Conservation (phyloP, 441 rosid species). For the Kokia cookei region DNA sequence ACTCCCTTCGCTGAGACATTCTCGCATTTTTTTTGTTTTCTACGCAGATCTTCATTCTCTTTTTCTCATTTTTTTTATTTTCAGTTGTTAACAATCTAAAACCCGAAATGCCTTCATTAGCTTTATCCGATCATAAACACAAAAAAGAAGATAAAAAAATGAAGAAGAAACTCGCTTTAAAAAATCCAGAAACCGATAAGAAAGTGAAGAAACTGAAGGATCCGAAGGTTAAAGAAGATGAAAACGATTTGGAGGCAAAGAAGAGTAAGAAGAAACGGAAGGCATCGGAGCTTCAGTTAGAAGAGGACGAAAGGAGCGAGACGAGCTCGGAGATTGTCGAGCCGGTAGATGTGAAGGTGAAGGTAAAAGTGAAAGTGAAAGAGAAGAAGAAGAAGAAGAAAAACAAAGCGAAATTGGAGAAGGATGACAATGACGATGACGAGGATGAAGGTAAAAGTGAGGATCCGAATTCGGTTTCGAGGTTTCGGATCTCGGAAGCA, state of each 20-base stretch:
- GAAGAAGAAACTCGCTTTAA: constrained; percentile 50
- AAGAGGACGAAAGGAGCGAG: constrained; percentile 55
- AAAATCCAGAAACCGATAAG: constrained; percentile 22
- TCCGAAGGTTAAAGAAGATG: constrained; percentile 24
- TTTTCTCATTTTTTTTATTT: background rate
- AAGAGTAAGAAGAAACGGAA: constrained; percentile 45
- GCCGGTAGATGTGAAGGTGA: constrained; percentile 31
- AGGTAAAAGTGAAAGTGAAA: background rate
- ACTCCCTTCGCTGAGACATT: background rate
- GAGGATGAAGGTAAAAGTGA: constrained; percentile 37
- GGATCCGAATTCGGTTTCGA: constrained; percentile 62
- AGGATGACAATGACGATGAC: constrained; percentile 26
- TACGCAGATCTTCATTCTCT: background rate
- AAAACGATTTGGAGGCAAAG: constrained; percentile 33
- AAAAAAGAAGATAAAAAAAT: constrained; percentile 53
- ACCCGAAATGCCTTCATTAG: constrained; percentile 52
- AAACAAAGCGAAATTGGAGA: constrained; percentile 45
- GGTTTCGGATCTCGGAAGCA: constrained; percentile 65
- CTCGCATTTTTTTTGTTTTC: background rate
- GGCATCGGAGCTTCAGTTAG: constrained; percentile 32
- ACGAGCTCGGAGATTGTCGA: constrained; percentile 69
- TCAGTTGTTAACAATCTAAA: background rate
- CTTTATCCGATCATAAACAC: constrained; percentile 22
- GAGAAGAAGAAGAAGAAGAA: constrained; percentile 18
- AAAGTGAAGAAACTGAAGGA: constrained; percentile 31